Evolutionary conservation across 495 filamentous ascomycete genomes (phyloP), one percentile per base, ranked within the genome.

Genomic region (Elaphomyces granulatus): DNA sequence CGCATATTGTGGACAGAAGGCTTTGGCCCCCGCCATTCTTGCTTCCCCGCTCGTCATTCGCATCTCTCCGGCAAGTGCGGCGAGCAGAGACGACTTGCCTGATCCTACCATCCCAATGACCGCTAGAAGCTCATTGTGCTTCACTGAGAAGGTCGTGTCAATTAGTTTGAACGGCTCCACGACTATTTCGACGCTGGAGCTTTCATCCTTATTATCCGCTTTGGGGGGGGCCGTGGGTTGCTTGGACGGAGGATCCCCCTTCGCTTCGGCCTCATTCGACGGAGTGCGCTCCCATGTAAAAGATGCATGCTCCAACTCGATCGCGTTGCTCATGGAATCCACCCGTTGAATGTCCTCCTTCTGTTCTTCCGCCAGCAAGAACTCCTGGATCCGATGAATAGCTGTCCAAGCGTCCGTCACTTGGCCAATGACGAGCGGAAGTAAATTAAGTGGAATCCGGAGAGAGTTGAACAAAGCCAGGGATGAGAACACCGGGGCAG

Each of bases 21-120:
- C 82, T 36, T 87, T 63, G 1, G 74, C 75, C 1, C 82, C 82
- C 34, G 87, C 84, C 38, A 94, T 63, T 3, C 70, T 69, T 4
- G 94, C 68, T 26, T 70, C 64, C 1, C 90, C 90, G 9, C 61
- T 59, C 0, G 83, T 90, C 52, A 77, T 74, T 15, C 87, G 71
- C 90, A 98, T 98, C 47, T 98, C 87, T 20, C 90, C 87, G 2
- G 87, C 88, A 32, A 96, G 59, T 4, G 90, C 87, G 36, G 84
- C 82, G 2, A 98, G 75, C 16, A 98, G 63, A 1, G 88, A 94
- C 41, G 75, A 90, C 55, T 98, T 98, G 1, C 90, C 90, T 38
- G 81, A 85, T 12, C 88, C 90, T 2, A 96, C 88, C 16, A 75
- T 71, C 32, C 90, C 90, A 53, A 95, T 94, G 2, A 98, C 80